These are phyloP conservation scores for Picea abies DNA, from an alignment of 83 land plant genomes.

Conservation along the genomic window DNA sequence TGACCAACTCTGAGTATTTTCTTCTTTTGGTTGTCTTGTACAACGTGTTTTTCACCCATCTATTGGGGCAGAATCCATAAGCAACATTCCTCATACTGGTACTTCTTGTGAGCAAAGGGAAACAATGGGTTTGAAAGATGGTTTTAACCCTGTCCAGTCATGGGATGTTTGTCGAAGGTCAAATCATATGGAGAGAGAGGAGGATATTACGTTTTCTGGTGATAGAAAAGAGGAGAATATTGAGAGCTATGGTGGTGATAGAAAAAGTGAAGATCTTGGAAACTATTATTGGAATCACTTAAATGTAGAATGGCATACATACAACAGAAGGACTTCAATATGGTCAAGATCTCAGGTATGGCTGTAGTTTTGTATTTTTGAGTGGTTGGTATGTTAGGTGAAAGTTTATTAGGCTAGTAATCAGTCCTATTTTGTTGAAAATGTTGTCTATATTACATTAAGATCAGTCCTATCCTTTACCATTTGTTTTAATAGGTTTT, in stretches of 20 bases:
- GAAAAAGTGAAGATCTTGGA: constrained; percentile 13
- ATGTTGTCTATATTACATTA: too few species aligned
- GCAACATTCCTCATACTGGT: constrained; percentile 12
- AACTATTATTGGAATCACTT: constrained; percentile 29
- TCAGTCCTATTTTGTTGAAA: too few species aligned
- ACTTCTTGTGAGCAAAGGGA: constrained; percentile 41
- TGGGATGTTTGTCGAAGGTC: constrained; percentile 88
- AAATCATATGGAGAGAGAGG: constrained; percentile 68
- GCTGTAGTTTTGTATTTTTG: too few species aligned
- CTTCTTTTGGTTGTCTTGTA: constrained; percentile 79
- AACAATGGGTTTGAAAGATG: constrained; percentile 24
- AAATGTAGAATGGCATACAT: constrained; percentile 90
- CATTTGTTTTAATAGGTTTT: too few species aligned
- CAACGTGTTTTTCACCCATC: constrained; percentile 67
- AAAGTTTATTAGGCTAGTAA: too few species aligned
- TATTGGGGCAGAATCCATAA: background rate
- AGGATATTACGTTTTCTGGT: constrained; percentile 50
- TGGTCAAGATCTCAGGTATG: constrained; percentile 87
- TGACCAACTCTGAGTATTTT: constrained; percentile 77
- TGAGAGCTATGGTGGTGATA: constrained; percentile 20
- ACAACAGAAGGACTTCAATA: constrained; percentile 57
- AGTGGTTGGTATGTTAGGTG: too few species aligned
- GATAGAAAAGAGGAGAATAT: constrained; percentile 27
- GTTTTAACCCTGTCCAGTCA: constrained; percentile 69
- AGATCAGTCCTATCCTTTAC: too few species aligned